Evolutionary conservation across 2,329 filamentous ascomycete genomes (phyloP), one percentile per base, ranked within the genome.

Genomic region (Talaromyces rugulosus): DNA sequence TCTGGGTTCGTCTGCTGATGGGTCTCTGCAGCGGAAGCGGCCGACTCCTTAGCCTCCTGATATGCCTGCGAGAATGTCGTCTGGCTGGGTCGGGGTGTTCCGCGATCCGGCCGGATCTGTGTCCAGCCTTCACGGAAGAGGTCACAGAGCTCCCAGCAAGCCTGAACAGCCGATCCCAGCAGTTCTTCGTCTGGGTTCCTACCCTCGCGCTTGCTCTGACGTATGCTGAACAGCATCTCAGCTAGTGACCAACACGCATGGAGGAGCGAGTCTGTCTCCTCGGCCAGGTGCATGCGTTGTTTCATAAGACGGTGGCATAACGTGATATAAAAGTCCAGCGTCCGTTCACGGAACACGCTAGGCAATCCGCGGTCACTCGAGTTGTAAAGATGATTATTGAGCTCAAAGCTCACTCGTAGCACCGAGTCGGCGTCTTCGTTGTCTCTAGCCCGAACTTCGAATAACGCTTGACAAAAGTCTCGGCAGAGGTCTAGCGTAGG

Each of bases 221-320:
- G 88, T 47, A 98, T 83, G 72, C 87, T 96, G 75, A 96, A 96
- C 0, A 98, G 84, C 87, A 96, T 96, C 75, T 96, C 93, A 7
- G 93, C 92, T 12, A 98, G 78, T 3, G 88, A 85, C 94, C 94
- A 97, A 72, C 93, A 96, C 27, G 92, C 91, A 60, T 89, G 85
- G 3, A 97, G 82, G 4, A 97, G 82, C 6, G 90, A 88, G 73
- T 96, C 92, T 0, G 91, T 94, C 70, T 96, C 91, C 65, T 90
- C 88, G 0, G 87, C 88, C 2, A 93, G 76, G 31, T 91, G 89
- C 59, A 86, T 89, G 62, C 91, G 86, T 74, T 96, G 92, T 74
- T 96, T 97, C 92, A 97, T 97, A n/a, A 97, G 78, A 44, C 94
- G 87, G 74, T 97, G 94, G 71, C 94, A 97, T 2, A 98, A 76